Conservation (phyloP, 1,139 yeast genomes). For the Sugiyamaella paludigena region DNA sequence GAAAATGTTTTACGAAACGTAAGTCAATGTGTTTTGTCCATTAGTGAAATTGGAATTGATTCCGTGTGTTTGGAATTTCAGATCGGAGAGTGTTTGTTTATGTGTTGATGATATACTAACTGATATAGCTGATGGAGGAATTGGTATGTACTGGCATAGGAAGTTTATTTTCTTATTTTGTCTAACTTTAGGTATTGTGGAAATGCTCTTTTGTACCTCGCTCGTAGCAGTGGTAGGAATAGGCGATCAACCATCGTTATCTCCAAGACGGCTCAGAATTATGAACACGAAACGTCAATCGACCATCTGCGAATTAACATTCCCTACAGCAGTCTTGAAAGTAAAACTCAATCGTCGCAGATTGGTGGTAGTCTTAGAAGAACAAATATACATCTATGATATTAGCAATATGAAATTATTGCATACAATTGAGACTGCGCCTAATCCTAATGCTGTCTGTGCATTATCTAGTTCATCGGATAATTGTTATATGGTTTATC, state of each 20-base stretch:
- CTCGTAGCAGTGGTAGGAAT: conserved; percentile 82
- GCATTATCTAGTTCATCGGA: conserved; percentile 66
- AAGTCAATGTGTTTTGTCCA: conserved; percentile 24
- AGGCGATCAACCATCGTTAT: conserved; percentile 76
- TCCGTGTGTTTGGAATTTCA: too few species aligned
- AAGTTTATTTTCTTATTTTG: not conserved
- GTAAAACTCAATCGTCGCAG: conserved; percentile 76
- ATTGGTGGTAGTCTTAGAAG: conserved; percentile 73
- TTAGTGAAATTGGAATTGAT: too few species aligned
- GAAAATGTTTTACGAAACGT: conserved; percentile 63
- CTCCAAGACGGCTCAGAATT: conserved; percentile 78
- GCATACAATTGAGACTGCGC: conserved; percentile 82
- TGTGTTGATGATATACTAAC: conserved; percentile 3
- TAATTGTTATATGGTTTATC: conserved; percentile 75
- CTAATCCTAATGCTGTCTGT: conserved; percentile 55
- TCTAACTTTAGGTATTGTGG: conserved; percentile 51
- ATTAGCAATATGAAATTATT: conserved; percentile 81
- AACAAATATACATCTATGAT: conserved; percentile 87
- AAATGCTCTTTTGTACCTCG: conserved; percentile 89
- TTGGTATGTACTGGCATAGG: conserved; percentile 20
- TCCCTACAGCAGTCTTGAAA: conserved; percentile 76
- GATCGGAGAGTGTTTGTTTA: too few species aligned
- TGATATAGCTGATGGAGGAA: conserved; percentile 39
- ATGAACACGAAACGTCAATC: conserved; percentile 72
- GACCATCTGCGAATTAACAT: conserved; percentile 81